Evolutionary conservation across 176 grass and related monocot species (phyloP), one percentile per base, ranked within the genome.

Genomic region (Musa itinerans): DNA sequence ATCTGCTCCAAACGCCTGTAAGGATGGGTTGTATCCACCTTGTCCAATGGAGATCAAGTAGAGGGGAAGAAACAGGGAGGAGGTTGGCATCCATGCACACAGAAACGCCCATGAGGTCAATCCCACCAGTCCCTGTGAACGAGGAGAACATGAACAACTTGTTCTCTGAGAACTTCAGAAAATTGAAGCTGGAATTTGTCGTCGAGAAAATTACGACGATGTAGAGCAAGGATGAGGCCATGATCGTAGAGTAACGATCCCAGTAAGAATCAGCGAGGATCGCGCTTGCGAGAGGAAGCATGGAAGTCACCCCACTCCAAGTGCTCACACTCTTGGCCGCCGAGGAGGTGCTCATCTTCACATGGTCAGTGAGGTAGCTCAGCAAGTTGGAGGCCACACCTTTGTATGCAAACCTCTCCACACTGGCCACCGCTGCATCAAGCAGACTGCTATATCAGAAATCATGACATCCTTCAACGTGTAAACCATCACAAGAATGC

Each of bases 1-100:
- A 53, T 98, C 94, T 14, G 90, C 90, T 6, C 90, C 94, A 43
- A 98, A 98, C 25, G 94, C 94, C 74, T 98, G 94, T 49, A 98
- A 68, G 0, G 94, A 76, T 21, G 94, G 93, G 43, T 90, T 90
- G 80, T 98, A 98, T 15, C 88, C 90, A 0, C 88, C 90, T 82
- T 91, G 94, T 6, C 94, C 94, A 29, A 98, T 52, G 0, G 90
- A 91, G 55, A 87, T 98, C 11, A 98, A 84, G 82, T 91, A 98
- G 64, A 98, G 90, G 2, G 94, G 90, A 50, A 98, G 19, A 76
- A 91, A 98, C 53, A 98, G 70, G 11, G 94, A 86, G 10, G 86
- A 84, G 23, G 80, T 72, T 21, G 88, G 84, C 90, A 98, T 84
- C 88, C 86, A 81, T 79, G 80, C 50, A 16, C 67, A 78, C 4